Evolutionary conservation across 2,329 filamentous ascomycete species (phyloP), one percentile per base, ranked within the genome.

Genomic region (Fusarium torulosum): DNA sequence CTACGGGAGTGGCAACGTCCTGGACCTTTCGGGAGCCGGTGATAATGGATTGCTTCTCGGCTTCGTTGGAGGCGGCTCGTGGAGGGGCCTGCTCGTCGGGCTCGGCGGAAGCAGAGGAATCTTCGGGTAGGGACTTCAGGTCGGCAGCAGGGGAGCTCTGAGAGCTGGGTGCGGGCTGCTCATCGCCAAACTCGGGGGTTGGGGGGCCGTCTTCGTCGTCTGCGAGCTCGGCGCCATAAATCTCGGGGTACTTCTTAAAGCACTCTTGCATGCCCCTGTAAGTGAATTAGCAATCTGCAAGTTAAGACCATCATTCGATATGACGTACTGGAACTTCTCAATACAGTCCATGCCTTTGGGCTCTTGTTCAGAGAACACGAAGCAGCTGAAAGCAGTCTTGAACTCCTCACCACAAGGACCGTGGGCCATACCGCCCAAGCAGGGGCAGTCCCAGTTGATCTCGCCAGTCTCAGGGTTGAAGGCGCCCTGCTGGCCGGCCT

Each of bases 371-470:
- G 93, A 97, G 82, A 90, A 96, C n/a, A 99, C 94, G 75, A 99
- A 99, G 83, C 96, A 99, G 86, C 94, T 97, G 75, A 99, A 99
- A 0, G 96, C 96, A 23, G 90, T 90, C 83, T 91, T 94, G 86
- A 99, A 99, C 75, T 98, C 90, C 77, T 96, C 93, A 46, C 96
- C 96, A 77, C 96, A 99, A 53, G 96, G 96, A 0, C 96, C 96
- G 76, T 97, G 83, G 9, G 96, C 96, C 96, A 99, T 99, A 53
- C 96, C 96, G 47, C 96, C 96, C 33, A 99, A 83, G 79, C 96
- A 99, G 17, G 96, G 96, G 80, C 96, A 99, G 78, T 98, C 96
- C 96, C 96, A 99, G 85, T 99, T 99, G 82, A 99, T 99, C 86
- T 99, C 96, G 72, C 96, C 96, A 11, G 96, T 99, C 83, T 98